A percentile compares a stretch with the other conserved stretches of the same genome.
Evolutionary conservation across 192 early-diverging fungal genomes (phyloP).

Genomic region (Umbelopsis isabellina): DNA sequence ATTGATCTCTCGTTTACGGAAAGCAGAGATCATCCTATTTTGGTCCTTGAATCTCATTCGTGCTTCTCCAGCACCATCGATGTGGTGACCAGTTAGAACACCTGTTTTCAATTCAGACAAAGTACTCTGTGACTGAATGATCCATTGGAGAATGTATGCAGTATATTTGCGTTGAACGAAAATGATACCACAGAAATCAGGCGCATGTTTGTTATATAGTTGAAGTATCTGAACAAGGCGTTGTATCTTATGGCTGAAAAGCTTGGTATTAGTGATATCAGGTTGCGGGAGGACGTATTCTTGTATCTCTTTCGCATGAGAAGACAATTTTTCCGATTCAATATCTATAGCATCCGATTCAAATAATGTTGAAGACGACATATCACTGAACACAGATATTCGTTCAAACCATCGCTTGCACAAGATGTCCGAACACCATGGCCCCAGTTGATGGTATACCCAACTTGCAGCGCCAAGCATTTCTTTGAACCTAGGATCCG

Average conservation of each 20-base stretch:
- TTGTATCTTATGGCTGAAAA: conserved; percentile 72
- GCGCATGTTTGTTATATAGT: conserved; percentile 42
- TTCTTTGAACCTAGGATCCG: conserved; percentile 42
- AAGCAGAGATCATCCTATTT: conserved; percentile 64
- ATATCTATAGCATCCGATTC: background rate
- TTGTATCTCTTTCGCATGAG: background rate
- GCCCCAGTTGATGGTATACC: conserved; percentile 66
- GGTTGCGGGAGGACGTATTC: conserved; percentile 35
- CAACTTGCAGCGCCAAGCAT: conserved; percentile 42
- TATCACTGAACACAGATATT: conserved; percentile 15
- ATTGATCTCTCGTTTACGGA: conserved; percentile 70
- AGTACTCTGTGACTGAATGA: conserved; percentile 60
- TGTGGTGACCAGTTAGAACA: conserved; percentile 65
- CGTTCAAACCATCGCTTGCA: conserved; percentile 58
- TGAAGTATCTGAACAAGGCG: conserved; percentile 66
- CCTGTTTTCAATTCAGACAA: conserved; percentile 51
- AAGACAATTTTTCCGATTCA: background rate
- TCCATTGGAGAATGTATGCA: conserved; percentile 57
- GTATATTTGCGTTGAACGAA: conserved; percentile 80
- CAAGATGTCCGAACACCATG: conserved; percentile 77
- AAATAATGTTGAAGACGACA: background rate
- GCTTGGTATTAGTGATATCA: conserved; percentile 24
- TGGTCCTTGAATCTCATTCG: conserved; percentile 60
- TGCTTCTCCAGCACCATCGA: conserved; percentile 39
- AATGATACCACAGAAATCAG: conserved; percentile 85